A percentile compares a stretch with the other conserved stretches of the same genome.
These are phyloP conservation scores for Eimeria zaria DNA, from an alignment of 169 alveolate species.

Conservation along the genomic window DNA sequence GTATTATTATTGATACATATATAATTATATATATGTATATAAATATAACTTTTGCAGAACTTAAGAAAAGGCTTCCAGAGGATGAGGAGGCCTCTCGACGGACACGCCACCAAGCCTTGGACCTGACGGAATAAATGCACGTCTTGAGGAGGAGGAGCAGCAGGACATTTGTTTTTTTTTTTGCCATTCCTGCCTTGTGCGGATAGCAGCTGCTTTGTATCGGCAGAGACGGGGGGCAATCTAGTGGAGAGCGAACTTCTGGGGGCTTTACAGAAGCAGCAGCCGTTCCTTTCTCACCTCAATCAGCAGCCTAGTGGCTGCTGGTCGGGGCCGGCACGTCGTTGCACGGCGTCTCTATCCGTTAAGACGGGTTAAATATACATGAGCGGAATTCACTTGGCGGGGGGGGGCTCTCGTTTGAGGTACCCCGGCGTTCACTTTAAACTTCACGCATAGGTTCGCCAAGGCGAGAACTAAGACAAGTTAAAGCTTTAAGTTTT, in stretches of 20 bases:
- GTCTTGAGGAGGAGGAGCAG: background rate
- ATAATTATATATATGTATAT: background rate
- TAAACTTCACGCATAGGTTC: background rate
- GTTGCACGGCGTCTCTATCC: background rate
- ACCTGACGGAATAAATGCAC: background rate
- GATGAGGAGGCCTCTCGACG: background rate
- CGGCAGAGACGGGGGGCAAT: background rate
- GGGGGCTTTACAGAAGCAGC: background rate
- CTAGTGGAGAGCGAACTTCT: background rate
- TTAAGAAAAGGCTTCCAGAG: conserved; percentile 38
- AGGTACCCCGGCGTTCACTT: background rate
- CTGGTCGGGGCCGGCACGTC: too few species aligned
- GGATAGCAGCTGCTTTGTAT: background rate
- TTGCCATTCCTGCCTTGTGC: background rate
- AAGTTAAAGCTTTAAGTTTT: background rate
- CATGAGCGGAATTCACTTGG: background rate
- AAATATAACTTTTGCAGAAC: conserved; percentile 1
- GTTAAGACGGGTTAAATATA: background rate
- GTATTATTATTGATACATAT: background rate
- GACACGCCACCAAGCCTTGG: conserved; percentile 36
- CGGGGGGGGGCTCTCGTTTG: background rate
- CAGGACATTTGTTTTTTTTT: background rate
- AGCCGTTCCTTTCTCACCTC: background rate
- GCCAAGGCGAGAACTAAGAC: background rate
- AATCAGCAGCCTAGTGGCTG: background rate